Evolutionary conservation across 2,329 filamentous ascomycete genomes (phyloP).

Genomic region (Aureobasidium sp.): DNA sequence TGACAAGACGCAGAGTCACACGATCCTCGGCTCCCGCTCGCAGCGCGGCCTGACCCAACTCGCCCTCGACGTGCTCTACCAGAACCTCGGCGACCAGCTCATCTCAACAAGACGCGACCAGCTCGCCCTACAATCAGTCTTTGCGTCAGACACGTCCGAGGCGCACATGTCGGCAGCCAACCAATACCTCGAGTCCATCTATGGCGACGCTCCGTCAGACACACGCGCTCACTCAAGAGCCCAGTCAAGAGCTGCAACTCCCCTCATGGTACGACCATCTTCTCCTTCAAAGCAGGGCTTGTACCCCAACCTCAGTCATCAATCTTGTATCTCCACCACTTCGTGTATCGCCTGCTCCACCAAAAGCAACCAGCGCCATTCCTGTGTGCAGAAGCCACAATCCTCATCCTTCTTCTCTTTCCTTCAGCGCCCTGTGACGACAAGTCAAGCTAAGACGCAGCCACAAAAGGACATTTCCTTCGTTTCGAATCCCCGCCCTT

Average conservation of each 20-base stretch:
- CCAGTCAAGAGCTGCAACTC: constrained; percentile 39
- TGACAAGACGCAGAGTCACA: constrained; percentile 64
- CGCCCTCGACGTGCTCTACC: constrained; percentile 81
- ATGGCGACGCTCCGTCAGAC: constrained; percentile 53
- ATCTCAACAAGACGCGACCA: constrained; percentile 52
- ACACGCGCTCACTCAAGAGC: constrained; percentile 40
- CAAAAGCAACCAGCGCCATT: neutral
- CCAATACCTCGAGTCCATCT: constrained; percentile 72
- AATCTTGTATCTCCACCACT: constrained; percentile 1
- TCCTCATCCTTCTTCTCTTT: constrained; percentile 8
- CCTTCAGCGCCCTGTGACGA: constrained; percentile 9
- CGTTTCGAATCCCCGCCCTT: constrained; percentile 28
- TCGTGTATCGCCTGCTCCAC: neutral
- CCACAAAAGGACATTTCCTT: constrained; percentile 25
- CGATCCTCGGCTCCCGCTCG: constrained; percentile 79
- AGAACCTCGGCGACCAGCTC: constrained; percentile 66
- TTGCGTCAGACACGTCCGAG: constrained; percentile 72
- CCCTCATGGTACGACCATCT: constrained; percentile 27
- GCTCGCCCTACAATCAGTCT: constrained; percentile 64
- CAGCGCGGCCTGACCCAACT: constrained; percentile 90
- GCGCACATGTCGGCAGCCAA: constrained; percentile 67
- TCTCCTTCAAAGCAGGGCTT: constrained; percentile 22
- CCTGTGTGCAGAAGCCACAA: neutral
- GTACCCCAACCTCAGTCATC: constrained; percentile 1
- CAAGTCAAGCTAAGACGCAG: constrained; percentile 13